These are phyloP conservation scores for Leccinum angustisporum DNA, from an alignment of 1,284 basidiomycete species.

Conservation along the genomic window DNA sequence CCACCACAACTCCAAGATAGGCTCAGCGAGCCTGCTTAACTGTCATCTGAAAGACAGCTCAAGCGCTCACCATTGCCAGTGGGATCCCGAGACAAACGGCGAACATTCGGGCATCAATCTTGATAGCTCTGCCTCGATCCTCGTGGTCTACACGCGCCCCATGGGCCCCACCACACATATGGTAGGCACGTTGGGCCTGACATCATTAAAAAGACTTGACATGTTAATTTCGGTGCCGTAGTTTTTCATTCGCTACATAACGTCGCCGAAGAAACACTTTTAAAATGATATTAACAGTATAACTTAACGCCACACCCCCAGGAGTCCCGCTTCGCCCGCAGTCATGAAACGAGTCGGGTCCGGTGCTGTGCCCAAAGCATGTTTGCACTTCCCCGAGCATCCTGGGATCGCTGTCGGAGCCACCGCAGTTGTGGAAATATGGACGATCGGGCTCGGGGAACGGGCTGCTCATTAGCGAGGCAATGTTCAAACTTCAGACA, in stretches of 20 bases:
- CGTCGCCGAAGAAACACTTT: conserved; percentile 3
- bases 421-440: conserved; percentile 6
- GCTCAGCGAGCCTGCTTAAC: neutral
- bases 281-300: neutral
- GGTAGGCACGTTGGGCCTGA: conserved; percentile 9
- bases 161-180: conserved; percentile 5
- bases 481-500: conserved; percentile 1
- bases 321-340: neutral
- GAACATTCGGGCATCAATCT: neutral
- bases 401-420: conserved; percentile 6
- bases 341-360: conserved; percentile 16
- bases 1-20: neutral
- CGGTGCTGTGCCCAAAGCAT: conserved; percentile 11
- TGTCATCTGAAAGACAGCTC: too few species aligned
- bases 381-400: conserved; percentile 2
- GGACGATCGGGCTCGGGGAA: conserved; percentile 4
- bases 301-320: neutral
- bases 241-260: conserved; percentile 14
- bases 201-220: conserved; percentile 10
- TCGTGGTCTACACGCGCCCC: conserved; percentile 22
- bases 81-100: neutral
- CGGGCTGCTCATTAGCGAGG: conserved; percentile 3
- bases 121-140: neutral
- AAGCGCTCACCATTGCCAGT: too few species aligned
- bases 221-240: conserved; percentile 21